Evolutionary conservation across 345 rosid species (phyloP), one percentile per base, ranked within the genome.

Genomic region (Lepidium didymum): DNA sequence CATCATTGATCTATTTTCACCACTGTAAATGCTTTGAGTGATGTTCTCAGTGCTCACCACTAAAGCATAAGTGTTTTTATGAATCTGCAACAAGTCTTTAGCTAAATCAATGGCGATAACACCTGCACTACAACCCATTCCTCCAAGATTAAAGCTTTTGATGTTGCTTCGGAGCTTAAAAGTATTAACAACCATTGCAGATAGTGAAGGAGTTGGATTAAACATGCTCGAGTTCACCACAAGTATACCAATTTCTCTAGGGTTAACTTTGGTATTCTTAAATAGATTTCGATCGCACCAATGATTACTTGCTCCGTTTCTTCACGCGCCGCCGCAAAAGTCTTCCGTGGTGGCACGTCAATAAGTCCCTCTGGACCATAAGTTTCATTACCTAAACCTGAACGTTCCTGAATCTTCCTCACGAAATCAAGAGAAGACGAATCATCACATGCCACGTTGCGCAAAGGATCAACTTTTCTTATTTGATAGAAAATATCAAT

Each of bases 51-150:
- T 87, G 43, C 94, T 87, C 18, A 86, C 85, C 62, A 87, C 94
- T 37, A 86, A 87, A 4, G 91, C 94, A 69, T 78, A 82, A 2
- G 94, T 81, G 70, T 81, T 84, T 77, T 88, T 73, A 74, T 87
- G 85, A 33, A 84, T 78, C 68, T 84, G 91, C 77, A 87, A 69
- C 80, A 87, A 50, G 72, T 84, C 87, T 42, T 81, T 85, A 4
- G 94, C 91, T 3, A 87, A 77, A 75, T 84, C 91, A 37, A 87
- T 59, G 0, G 89, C 83, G 7, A 87, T 84, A 13, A 87, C 80
- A 33, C 94, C 87, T 50, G 94, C 94, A 75, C 91, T 87, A 68
- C 94, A 87, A 11, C 94, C 94, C 94, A 87, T 87, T n/a, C 91
- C 94, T 19, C 94, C 91, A 21, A 87, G 80, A 60, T 79, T 86